Evolutionary conservation across 148 eudicot species (phyloP).

Genomic region (Rhododendron griersonianum): DNA sequence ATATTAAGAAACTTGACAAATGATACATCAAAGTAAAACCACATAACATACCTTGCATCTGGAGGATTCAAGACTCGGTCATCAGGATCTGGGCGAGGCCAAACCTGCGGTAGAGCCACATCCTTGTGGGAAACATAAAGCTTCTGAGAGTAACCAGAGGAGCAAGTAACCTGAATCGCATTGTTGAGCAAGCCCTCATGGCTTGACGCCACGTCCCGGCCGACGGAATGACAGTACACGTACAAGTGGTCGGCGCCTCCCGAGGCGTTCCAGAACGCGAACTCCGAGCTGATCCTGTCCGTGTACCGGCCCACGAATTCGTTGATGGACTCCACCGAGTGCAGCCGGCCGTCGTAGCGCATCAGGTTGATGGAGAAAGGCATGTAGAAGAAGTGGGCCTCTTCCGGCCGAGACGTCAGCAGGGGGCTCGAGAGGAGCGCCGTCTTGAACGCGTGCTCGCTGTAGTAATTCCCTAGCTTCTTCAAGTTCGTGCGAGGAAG

Average conservation of each 20-base stretch:
- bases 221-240: constrained; percentile 37
- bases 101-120: constrained; percentile 36
- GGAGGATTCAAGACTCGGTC: constrained; percentile 26
- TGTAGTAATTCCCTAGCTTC: constrained; percentile 31
- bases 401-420: constrained; percentile 23
- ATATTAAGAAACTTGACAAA: too few species aligned
- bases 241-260: constrained; percentile 42
- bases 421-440: constrained; percentile 27
- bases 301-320: constrained; percentile 28
- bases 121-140: constrained; percentile 35
- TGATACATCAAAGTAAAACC: background rate
- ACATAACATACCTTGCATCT: constrained; percentile 15
- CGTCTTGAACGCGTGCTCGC: constrained; percentile 38
- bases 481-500: constrained; percentile 21
- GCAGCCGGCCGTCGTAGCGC: constrained; percentile 29
- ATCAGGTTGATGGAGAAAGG: constrained; percentile 42
- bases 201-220: constrained; percentile 27
- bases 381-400: constrained; percentile 39
- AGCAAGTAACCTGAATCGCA: constrained; percentile 39
- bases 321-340: constrained; percentile 19
- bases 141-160: constrained; percentile 40
- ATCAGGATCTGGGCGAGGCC: constrained; percentile 25
- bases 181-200: constrained; percentile 20
- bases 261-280: constrained; percentile 33
- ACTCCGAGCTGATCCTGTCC: constrained; percentile 16